Base-by-base conservation (phyloP, 2,329 filamentous ascomycete genomes). In the Nemania abortiva region DNA sequence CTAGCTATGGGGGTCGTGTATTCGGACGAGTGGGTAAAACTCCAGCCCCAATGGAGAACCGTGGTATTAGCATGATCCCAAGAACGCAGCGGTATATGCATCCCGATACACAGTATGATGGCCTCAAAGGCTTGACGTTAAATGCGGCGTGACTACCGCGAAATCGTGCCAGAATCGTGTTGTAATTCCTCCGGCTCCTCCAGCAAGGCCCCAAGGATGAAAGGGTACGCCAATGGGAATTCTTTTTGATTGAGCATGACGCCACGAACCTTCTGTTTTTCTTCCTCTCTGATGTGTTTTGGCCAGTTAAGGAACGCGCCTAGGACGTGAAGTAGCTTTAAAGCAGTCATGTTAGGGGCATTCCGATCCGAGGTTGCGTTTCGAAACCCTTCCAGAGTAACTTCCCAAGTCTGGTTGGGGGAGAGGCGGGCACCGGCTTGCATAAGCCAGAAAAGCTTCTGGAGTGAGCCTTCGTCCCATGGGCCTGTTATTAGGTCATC, bases 361-460 rank as follows among this genome's bases (percentile, higher is more conserved):
- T 39, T 0, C 13, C 42, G 24, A 52, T 67, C 53, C 1, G 63
- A 58, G 1, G 81, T 70, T 22, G 80, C 82, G 50, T 81, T 80
- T 29, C 75, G 79, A 52, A 83, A 79, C 45, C 79, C 79, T 54
- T 80, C 73, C 3, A 79, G 67, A 56, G 80, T 82, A 31, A 78
- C 56, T 66, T 86, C 84, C 84, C 84, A 86, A 1, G 81, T 76
- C 65, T 79, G 76, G 42, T 77, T 71, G 1, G 76, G 68, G 22
- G 77, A 75, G 9, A 81, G 52, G 4, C 71, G 73, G 60, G 81
- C 76, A 15, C 84, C 83, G 6, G 78, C 81, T 42, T 82, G 79
- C 10, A 80, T 74, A 22, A 86, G 77, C 84, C 84, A 86, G 73
- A 85, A 84, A 5, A 86, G 76, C 31, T 83, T 82, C 47, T 81